These are phyloP conservation scores for Tilletia indica DNA, from an alignment of 1,284 basidiomycete species.

Conservation along the genomic window DNA sequence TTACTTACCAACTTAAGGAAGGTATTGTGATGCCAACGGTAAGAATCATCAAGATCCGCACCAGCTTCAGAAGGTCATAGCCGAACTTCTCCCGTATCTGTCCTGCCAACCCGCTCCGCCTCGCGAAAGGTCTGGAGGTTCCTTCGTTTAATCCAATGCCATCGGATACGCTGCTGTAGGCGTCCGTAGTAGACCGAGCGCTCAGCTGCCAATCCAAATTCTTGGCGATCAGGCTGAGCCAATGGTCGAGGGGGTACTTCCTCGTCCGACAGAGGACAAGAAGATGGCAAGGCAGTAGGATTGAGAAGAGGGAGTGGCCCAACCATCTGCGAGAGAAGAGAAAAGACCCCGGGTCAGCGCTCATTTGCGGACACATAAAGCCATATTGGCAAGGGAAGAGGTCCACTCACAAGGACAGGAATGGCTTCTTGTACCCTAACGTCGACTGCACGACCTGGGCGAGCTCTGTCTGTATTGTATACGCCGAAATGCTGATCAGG, in stretches of 20 bases:
- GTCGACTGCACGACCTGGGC: constrained; percentile 52
- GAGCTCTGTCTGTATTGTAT: constrained; percentile 53
- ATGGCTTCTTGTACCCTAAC: constrained; percentile 50
- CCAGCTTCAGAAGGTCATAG: constrained; percentile 26
- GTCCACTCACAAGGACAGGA: constrained; percentile 36
- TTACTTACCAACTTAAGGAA: constrained; percentile 45
- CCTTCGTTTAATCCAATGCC: not conserved
- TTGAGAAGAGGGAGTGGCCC: constrained; percentile 47
- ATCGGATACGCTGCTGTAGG: not conserved
- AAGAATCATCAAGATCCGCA: constrained; percentile 36
- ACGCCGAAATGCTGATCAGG: constrained; percentile 41
- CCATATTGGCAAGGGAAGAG: not conserved
- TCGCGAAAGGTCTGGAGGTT: not conserved
- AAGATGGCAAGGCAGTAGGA: constrained; percentile 49
- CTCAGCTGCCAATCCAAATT: constrained; percentile 49
- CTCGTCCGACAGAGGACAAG: constrained; percentile 35
- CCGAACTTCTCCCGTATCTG: constrained; percentile 3
- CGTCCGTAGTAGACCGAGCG: constrained; percentile 23
- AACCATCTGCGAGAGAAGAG: constrained; percentile 31
- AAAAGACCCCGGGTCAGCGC: not conserved
- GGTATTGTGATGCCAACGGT: constrained; percentile 50
- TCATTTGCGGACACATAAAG: no score
- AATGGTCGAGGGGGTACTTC: constrained; percentile 33
- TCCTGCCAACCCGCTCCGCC: not conserved
- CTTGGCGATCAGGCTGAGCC: constrained; percentile 38